phyloP scores from a whole-genome alignment of 2,329 filamentous ascomycete genomes.

The Dothistroma septosporum region DNA sequence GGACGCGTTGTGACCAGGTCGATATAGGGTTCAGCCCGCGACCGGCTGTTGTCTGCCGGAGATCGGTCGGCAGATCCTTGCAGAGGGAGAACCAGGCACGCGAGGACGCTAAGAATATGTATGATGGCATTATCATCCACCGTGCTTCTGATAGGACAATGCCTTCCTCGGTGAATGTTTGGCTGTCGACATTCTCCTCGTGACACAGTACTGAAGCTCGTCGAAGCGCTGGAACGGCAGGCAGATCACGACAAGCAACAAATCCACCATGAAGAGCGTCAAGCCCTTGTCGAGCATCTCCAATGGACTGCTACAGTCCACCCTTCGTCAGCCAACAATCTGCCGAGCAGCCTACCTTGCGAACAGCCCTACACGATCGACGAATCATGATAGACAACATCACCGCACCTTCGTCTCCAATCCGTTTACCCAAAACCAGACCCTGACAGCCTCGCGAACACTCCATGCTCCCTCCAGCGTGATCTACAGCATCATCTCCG shows the following conservation, averaged over 20 bases:
- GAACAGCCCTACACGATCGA: constrained; percentile 10
- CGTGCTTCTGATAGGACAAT: constrained; percentile 1
- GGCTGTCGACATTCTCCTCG: neutral
- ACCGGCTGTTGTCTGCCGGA: neutral
- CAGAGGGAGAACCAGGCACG: constrained; percentile 1
- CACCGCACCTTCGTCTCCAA: constrained; percentile 44
- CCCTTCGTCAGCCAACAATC: constrained; percentile 11
- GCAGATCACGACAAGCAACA: neutral
- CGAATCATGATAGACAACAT: constrained; percentile 21
- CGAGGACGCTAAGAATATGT: constrained; percentile 10
- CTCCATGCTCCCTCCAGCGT: constrained; percentile 68
- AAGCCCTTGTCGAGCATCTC: constrained; percentile 24
- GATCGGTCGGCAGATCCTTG: neutral
- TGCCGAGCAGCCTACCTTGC: constrained; percentile 17
- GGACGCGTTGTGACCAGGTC: neutral
- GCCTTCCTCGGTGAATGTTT: neutral
- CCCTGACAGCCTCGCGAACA: constrained; percentile 66
- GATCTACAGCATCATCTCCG: constrained; percentile 82
- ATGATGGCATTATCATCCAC: constrained; percentile 12
- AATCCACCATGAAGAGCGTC: constrained; percentile 27
- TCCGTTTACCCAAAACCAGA: constrained; percentile 59
- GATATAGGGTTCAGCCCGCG: neutral
- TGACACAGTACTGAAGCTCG: neutral
- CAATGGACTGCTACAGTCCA: constrained; percentile 19
- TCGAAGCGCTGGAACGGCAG: neutral